Conservation (phyloP, 805 yeast species). For the Candida ulmi region DNA sequence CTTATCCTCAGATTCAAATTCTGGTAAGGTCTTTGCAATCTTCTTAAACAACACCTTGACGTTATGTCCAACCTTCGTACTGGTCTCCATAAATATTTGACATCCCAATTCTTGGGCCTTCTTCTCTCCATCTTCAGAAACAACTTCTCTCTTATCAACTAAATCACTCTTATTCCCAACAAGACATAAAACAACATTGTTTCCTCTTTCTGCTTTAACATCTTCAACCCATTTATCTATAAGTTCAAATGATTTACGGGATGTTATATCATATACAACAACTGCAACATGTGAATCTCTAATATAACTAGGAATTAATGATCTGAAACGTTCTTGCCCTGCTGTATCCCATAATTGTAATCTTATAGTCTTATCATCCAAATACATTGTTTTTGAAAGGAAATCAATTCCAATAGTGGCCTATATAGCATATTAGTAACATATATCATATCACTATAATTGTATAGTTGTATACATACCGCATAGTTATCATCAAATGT, state of each 20-base stretch:
- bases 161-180: conserved; percentile 93
- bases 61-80: conserved; percentile 92
- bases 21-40: conserved; percentile 88
- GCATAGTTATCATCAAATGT: conserved; percentile 94
- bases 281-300: conserved; percentile 97
- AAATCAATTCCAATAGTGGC: conserved; percentile 98
- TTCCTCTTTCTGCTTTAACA: conserved; percentile 89
- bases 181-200: conserved; percentile 79
- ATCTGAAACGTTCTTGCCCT: conserved; percentile 93
- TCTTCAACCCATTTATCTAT: conserved; percentile 92
- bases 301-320: conserved; percentile 91
- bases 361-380: conserved; percentile 92
- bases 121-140: conserved; percentile 78
- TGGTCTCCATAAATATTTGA: conserved; percentile 81
- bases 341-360: conserved; percentile 98
- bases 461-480: conserved; percentile 13
- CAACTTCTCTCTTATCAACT: conserved; percentile 72
- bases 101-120: conserved; percentile 70
- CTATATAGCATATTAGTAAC: conserved; percentile 20
- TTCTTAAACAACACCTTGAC: conserved; percentile 86
- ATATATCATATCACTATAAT: neutral
- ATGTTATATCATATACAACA: conserved; percentile 89
- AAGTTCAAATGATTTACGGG: conserved; percentile 75
- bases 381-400: conserved; percentile 88
- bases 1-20: conserved; percentile 46